Percentiles rank a stretch among this genome's conserved stretches.
These are phyloP conservation scores for Chlorophyllum brunneum DNA, from an alignment of 768 basidiomycete genomes.

Conservation along the genomic window DNA sequence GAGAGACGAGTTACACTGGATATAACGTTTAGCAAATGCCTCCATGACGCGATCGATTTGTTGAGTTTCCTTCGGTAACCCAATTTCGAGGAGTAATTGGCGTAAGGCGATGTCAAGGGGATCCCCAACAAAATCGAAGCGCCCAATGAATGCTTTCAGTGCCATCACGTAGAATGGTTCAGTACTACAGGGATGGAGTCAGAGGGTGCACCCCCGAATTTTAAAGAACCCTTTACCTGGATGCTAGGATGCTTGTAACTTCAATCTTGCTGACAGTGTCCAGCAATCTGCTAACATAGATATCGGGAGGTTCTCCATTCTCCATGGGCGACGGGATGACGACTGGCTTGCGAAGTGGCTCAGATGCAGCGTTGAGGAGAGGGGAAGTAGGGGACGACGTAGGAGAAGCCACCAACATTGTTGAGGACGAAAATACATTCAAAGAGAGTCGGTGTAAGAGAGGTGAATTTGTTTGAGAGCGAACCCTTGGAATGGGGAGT, in stretches of 20 bases:
- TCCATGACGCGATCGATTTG: conserved; percentile 98
- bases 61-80: conserved; percentile 93
- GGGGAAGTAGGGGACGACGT: conserved; percentile 16
- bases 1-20: conserved; percentile 75
- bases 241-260: conserved; percentile 74
- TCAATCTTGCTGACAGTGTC: conserved; percentile 71
- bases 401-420: conserved; percentile 24
- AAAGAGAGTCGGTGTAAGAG: conserved; percentile 67
- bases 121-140: conserved; percentile 75
- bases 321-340: conserved; percentile 46
- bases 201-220: neutral
- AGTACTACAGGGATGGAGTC: conserved; percentile 40
- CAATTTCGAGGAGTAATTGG: conserved; percentile 84
- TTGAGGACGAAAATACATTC: conserved; percentile 52
- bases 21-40: conserved; percentile 85
- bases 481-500: conserved; percentile 22
- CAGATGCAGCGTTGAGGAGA: conserved; percentile 17
- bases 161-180: conserved; percentile 69
- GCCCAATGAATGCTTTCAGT: conserved; percentile 64
- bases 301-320: conserved; percentile 63
- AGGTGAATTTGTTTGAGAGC: conserved; percentile 64
- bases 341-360: conserved; percentile 24
- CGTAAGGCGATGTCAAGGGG: conserved; percentile 92
- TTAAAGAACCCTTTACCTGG: conserved; percentile 47
- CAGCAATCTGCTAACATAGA: conserved; percentile 63